Base-by-base conservation (phyloP, 1,139 yeast species). In the Arxiozyma heterogenica region DNA sequence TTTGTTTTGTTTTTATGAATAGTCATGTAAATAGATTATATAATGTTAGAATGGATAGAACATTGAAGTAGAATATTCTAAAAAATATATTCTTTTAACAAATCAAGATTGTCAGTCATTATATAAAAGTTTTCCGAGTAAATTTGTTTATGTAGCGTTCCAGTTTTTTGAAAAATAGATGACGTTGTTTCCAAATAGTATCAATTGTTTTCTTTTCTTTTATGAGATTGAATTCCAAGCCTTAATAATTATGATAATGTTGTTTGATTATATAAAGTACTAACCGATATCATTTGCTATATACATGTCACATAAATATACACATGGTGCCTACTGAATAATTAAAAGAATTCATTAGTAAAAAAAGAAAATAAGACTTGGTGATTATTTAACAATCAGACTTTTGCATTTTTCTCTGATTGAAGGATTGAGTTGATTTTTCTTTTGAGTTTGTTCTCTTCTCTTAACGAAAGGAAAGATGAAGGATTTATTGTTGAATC, bases 71-170 rank as follows among this genome's bases (percentile, higher is more conserved):
- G 86, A 86, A 94, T 61, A 69, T n/a, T 63, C 72, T 6, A 68
- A 72, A 72, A 27, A 65, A 73, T 25, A 55, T 84, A 42, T 63
- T 78, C 1, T 87, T 87, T 87, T 67, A 95, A 87, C 64, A 81
- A 82, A 49, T 95, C 95, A 1, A 73, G 95, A 54, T 69, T 79
- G 15, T 65, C 73, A 52, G 83, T 78, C 62, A 77, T 81, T 1
- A 74, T 72, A 54, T 62, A 67, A 21, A 72, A 71, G 15, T 15
- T 12, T 60, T 59, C n/a, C 74, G 63, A 45, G 76, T 62, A 20
- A 67, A 58, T 21, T 64, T 54, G 12, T 74, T 69, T 50, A 73
- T 60, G 27, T 63, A 59, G 52, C 70, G 70, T 15, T 65, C 62
- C 42, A 73, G 72, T 50, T 70, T 50, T 70, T 65, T 12, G 71